Base-by-base conservation (phyloP, 2,329 filamentous ascomycete species). In the Aspergillus sp. region DNA sequence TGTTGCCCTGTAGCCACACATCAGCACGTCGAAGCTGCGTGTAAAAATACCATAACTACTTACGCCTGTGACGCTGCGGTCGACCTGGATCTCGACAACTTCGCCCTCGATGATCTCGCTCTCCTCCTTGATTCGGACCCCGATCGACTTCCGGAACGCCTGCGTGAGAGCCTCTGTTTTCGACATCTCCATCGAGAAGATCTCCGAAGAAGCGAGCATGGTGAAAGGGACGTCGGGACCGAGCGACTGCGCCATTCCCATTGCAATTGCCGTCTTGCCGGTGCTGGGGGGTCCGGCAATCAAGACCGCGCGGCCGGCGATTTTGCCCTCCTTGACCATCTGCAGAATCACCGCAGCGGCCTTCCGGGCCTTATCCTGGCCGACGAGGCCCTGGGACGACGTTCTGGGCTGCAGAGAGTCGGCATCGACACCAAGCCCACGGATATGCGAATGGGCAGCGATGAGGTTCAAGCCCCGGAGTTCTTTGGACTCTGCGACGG, bases 301-400 rank as follows among this genome's bases (percentile, higher is more conserved):
- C 49, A 98, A 69, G 19, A 95, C 84, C 20, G 91, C 91, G 52
- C 89, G 79, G 33, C 91, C 91, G 37, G 91, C 91, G 66, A 98
- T 96, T 71, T 95, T 96, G 54, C 89, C 89, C 56, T 95, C 86
- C 67, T 93, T 95, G 51, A 93, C 93, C 91, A 98, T 98, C 68
- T 94, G 86, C 40, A 98, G 68, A 51, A 98, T 93, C 30, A 98
- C 82, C 1, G 89, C 91, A 3, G 91, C 91, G 7, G 91, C 91
- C 64, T 95, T 96, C 39, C 91, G 80, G 35, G 91, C 91, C 69
- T 94, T 94, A 54, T 93, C 81, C 65, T 98, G 91, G 28, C 91
- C 91, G 6, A 98, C 89, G 4, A 98, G 76, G 22, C 91, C 91
- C 61, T 98, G 91, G 10, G 89, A 93, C 29, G 82, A 74, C 16